These are phyloP conservation scores for Hyphopichia homilentoma DNA, from an alignment of 805 yeast species.

Conservation along the genomic window DNA sequence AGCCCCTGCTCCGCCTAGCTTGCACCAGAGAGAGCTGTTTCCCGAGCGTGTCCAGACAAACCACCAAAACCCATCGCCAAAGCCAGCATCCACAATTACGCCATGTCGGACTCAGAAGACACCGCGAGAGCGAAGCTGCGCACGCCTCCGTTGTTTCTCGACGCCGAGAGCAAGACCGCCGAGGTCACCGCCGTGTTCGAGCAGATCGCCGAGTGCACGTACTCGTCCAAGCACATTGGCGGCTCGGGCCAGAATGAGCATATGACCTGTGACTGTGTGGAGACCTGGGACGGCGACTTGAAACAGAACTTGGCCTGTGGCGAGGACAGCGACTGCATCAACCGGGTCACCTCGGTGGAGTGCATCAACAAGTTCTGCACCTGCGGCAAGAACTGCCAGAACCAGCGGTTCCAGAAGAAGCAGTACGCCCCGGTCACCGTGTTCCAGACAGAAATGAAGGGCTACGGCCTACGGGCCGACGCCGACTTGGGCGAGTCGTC, in stretches of 20 bases:
- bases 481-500: conserved; percentile 51
- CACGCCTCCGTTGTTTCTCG: conserved; percentile 22
- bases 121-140: conserved; percentile 6
- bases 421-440: conserved; percentile 76
- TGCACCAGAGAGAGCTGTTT: too few species aligned
- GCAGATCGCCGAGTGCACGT: conserved; percentile 56
- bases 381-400: conserved; percentile 79
- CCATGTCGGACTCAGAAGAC: too few species aligned
- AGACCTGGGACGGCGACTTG: conserved; percentile 37
- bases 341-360: conserved; percentile 87
- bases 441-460: conserved; percentile 79
- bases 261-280: conserved; percentile 89
- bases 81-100: too few species aligned
- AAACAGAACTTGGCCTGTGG: conserved; percentile 68
- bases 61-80: too few species aligned
- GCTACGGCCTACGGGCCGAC: conserved; percentile 83
- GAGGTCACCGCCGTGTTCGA: conserved; percentile 65
- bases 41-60: too few species aligned
- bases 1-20: too few species aligned
- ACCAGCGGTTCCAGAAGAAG: conserved; percentile 80
- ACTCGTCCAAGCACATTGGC: conserved; percentile 61
- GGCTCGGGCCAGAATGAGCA: conserved; percentile 70
- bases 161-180: conserved; percentile 54
- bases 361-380: conserved; percentile 66
- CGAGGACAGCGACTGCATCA: conserved; percentile 84